Evolutionary conservation across 139 green algal genomes (phyloP), one percentile per base, ranked within the genome.

Genomic region (Coccomyxa sp.): DNA sequence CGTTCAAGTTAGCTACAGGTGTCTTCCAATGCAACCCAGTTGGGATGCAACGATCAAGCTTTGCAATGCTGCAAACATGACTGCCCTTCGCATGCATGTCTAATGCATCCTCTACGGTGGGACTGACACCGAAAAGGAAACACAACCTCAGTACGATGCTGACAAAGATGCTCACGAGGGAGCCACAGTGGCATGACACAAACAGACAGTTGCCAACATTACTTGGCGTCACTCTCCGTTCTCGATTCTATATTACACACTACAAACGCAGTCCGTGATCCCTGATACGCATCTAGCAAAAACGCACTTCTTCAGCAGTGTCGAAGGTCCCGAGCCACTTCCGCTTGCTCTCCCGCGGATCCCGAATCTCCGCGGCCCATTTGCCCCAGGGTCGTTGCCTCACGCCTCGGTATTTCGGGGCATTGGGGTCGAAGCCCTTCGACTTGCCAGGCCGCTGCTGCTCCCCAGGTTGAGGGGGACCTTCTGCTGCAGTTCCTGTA

Each of bases 381-480:
- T 99, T 99, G 74, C 96, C 96, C 97, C 97, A 99, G 11, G 97
- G 97, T 38, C 97, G 88, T 85, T 99, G 96, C 31, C 97, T 88
- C 18, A 99, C 97, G 12, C 97, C 97, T 17, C 96, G 88, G 83
- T 97, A 99, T 11, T 92, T 95, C 87, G 63, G 63, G 18, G 63
- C 63, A 9, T 71, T 71, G 4, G 18, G 18, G 21, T 71, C 63
- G 63, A 71, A 71, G 63, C 63, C 63, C 63, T 71, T 71, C 63
- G 38, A 51, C 38, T 51, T 51, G 38, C 38, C 38, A 3, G 38
- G 38, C 38, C 38, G 38, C 38, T 51, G 38, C 38, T 51, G 38
- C 38, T 51, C 38, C 38, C 38, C 38, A 51, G 3, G 38, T 51
- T 3, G 38, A 11, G 7, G 3, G 7, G 38, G 38, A 7, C 3